Base-by-base conservation (phyloP, 352 stramenopile genomes). In the Thalassiosira pacifica region DNA sequence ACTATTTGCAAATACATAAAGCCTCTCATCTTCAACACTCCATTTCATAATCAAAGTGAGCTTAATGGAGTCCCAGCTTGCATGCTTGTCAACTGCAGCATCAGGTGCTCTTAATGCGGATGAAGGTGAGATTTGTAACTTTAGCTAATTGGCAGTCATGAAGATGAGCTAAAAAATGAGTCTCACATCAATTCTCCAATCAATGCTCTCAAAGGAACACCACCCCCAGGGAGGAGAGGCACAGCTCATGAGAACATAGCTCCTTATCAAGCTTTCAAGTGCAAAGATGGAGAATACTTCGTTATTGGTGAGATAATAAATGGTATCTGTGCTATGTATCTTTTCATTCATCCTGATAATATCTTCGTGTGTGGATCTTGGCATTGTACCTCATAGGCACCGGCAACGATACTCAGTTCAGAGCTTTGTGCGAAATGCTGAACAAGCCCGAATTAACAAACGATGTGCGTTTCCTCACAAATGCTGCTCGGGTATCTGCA, bases 221-320 rank as follows among this genome's bases (percentile, higher is more conserved):
- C 68, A 45, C 66, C 55, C 31, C 82, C 82, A 22, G 77, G 72
- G 27, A 37, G 86, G 66, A 87, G 79, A 53, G 83, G 86, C 32
- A 89, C 74, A 55, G 86, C 79, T 13, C 86, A 91, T 77, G 76
- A 85, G 76, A 86, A 61, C 52, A 90, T 91, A 76, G 86, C 89
- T 19, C 86, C 86, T 29, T 91, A 91, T 37, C 83, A 91, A 80
- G 79, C 77, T 1, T 90, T 91, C 67, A 66, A 72, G 45, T 86
- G 77, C 52, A 78, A 79, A 59, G 70, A 85, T 48, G 75, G 67
- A 24, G 66, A 83, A 70, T 84, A 86, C 61, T 60, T 91, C 45
- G 76, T 91, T 34, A 83, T 91, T 67, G 82, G 77, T 26, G 24
- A 29, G 52, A 9, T 19, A 61, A 42, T 42, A 42, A 10, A 42